Evolutionary conservation across 805 yeast genomes (phyloP), one percentile per base, ranked within the genome.

Genomic region (Priceomyces medius): DNA sequence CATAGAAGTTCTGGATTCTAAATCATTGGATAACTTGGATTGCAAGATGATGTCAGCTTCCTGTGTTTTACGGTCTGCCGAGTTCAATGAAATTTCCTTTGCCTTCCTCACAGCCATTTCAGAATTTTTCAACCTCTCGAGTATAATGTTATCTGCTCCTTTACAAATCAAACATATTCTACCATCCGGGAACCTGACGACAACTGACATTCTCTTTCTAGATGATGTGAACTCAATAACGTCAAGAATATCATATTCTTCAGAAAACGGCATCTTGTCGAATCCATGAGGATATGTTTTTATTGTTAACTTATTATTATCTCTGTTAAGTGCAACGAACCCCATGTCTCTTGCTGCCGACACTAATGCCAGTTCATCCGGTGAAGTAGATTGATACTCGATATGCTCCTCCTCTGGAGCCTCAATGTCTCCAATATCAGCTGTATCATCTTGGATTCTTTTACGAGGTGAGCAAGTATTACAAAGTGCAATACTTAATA

Each of bases 341-440:
- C 99, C 99, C 73, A 93, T 73, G 56, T 93, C 99, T 50, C 96
- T 75, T 0, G 99, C 99, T 1, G 98, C 99, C 35, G 84, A 80
- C 2, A 93, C 91, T 21, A 93, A 67, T 0, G 99, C 99, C 37
- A 90, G 64, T 59, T 93, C 99, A 64, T 93, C 99, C 0, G 99
- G 99, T 0, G 97, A 90, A 0, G 98, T 81, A 0, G 98, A 88
- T 58, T 91, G 97, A 54, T 93, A 93, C 42, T 80, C 82, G 18
- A 89, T 77, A 17, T 72, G 68, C 17, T 72, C 80, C 32, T 68
- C 76, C 2, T 48, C 51, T 2, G 37, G 43, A 4, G 32, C 46
- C 4, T 37, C 48, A 1, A 29, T 46, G 16, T 51, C 51, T 24
- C 45, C 49, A 20, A 46, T 42, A n/a, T 62, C 53, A 27, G 50